Evolutionary conservation across 2,329 filamentous ascomycete genomes (phyloP), one percentile per base, ranked within the genome.

Genomic region (Aspergillus fumigatiaffinis): DNA sequence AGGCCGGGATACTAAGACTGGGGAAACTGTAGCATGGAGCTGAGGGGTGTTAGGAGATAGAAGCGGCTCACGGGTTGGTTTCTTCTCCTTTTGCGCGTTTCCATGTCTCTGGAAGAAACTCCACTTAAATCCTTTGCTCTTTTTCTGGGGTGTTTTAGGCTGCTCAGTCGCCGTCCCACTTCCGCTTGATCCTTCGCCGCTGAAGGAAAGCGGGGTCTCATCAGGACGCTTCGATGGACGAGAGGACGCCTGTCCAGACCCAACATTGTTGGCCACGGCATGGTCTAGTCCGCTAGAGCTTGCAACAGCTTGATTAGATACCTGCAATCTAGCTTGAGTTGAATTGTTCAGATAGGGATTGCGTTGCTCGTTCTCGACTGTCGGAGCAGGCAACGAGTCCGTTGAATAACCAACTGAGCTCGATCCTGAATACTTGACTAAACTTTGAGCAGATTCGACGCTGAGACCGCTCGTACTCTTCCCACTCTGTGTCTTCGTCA

Each of bases 91-190:
- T 57, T 60, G 60, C 52, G 56, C 64, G 41, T 60, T 67, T 58
- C 60, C 61, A 49, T 69, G 73, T 67, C 72, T 76, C 53, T 85
- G 82, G 57, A 87, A 85, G 61, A 87, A 84, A 62, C 84, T 86
- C 83, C 82, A 86, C 60, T 71, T 56, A 17, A 63, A 52, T 55
- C 69, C 78, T 79, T 59, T 73, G 72, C 23, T 73, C 64, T 66
- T 68, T 48, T 62, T 65, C 20, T 68, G 67, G 20, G 65, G 55
- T 29, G 65, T 71, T 38, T 63, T 68, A 14, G 44, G 23, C 54
- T 53, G 53, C 7, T 49, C 49, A 4, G 14, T 29, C 28, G 57
- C 54, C 9, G 44, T 28, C 32, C 60, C 48, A 26, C 52, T 28
- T 41, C 28, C 46, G 14, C 28, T 9, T 44, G 41, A 35, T 47